phyloP scores from a whole-genome alignment of 2,329 filamentous ascomycete species.

The Penicillium thymicola region DNA sequence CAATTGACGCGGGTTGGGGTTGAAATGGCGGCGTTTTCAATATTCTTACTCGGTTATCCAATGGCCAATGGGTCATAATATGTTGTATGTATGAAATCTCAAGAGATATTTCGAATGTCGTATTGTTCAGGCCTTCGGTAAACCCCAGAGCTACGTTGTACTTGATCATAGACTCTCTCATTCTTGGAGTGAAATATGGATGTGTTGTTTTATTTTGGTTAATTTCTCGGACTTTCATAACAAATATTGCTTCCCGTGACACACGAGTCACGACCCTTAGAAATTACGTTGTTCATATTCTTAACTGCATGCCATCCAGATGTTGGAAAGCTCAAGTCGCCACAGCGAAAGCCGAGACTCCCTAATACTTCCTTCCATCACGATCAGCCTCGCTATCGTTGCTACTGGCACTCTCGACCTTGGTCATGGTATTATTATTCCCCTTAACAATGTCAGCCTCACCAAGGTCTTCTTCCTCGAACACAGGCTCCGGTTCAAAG shows the following conservation, averaged over 20 bases:
- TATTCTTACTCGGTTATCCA: background rate
- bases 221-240: background rate
- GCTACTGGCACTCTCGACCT: slow-evolving; percentile 47
- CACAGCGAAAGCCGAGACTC: background rate
- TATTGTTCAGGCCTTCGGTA: background rate
- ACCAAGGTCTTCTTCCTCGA: slow-evolving; percentile 81
- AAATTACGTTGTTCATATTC: background rate
- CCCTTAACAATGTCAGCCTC: slow-evolving; percentile 48
- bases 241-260: background rate
- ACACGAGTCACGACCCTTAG: background rate
- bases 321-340: background rate
- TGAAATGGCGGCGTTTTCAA: slow-evolving; percentile 4
- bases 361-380: slow-evolving; percentile 10
- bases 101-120: background rate
- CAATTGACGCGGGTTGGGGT: slow-evolving; percentile 1
- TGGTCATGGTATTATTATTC: slow-evolving; percentile 18
- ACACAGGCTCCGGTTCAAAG: slow-evolving; percentile 83
- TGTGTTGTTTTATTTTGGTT: background rate
- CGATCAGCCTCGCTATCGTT: slow-evolving; percentile 23
- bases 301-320: background rate
- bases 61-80: slow-evolving; percentile 6
- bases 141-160: background rate
- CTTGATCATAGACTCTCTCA: background rate
- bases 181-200: background rate
- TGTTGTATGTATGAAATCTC: slow-evolving; percentile 5